Base-by-base conservation (phyloP, 2,329 filamentous ascomycete species). In the Xylariales sp. region DNA sequence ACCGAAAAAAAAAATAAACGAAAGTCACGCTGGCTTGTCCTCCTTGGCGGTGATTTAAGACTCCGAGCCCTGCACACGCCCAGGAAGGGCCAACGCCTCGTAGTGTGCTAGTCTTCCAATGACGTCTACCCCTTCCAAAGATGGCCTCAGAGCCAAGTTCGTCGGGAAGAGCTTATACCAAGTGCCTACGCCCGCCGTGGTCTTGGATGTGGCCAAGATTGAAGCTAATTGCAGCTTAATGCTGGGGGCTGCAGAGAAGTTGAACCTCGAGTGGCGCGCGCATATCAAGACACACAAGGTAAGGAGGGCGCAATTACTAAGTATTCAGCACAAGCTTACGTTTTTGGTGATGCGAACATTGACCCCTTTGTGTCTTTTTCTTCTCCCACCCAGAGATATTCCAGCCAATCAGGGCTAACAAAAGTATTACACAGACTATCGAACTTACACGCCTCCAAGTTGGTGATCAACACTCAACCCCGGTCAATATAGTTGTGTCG, bases 281-380 rank as follows among this genome's bases (percentile, higher is more conserved):
- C 87, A 93, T 57, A 78, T 91, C 42, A 93, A 93, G 63, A 89
- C 85, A 16, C 87, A 93, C 59, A 93, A 93, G 67, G 83, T 83
- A 60, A 39, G 52, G 38, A 25, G n/a, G n/a, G n/a, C n/a, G n/a
- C n/a, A n/a, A n/a, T n/a, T n/a, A n/a, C n/a, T n/a, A n/a, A n/a
- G n/a, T n/a, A n/a, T n/a, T n/a, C n/a, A n/a, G n/a, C n/a, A n/a
- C n/a, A n/a, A n/a, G n/a, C n/a, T n/a, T n/a, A n/a, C n/a, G n/a
- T n/a, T n/a, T n/a, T n/a, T n/a, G n/a, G n/a, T n/a, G n/a, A n/a
- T n/a, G n/a, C 15, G 4, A 27, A 11, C 24, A 19, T 33, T n/a
- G 16, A 29, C 14, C 21, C 15, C 13, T 33, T 33, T 17, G 17
- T 11, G n/a, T 20, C n/a, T 21, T 33, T n/a, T n/a, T n/a, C n/a